Evolutionary conservation across 176 grass and related monocot species (phyloP), one percentile per base, ranked within the genome.

Genomic region (Carex parvula): DNA sequence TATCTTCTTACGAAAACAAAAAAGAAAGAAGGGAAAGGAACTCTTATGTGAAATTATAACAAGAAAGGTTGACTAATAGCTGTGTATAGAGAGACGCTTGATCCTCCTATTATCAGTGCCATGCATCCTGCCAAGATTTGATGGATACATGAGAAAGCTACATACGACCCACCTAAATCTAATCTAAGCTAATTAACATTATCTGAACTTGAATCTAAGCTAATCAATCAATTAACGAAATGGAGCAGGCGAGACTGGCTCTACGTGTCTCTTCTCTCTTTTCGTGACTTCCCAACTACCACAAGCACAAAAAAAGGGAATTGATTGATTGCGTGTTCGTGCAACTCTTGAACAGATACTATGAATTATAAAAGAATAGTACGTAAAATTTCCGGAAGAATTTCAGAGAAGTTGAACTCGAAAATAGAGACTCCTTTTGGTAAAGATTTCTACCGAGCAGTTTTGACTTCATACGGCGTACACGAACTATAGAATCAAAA

Each of bases 121-220:
- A 72, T 70, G 67, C 50, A 84, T 44, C 11, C 12, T 42, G 48
- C 68, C 83, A 84, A 60, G 61, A 76, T 76, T 9, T 85, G 83
- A 85, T 60, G 37, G 67, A 33, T 64, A 33, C 44, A 62, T 55
- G 41, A 79, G 84, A 85, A 79, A 78, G 84, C 72, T 67, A 79
- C 57, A 50, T 64, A 30, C 12, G 7, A 86, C 59, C 84, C 35
- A 53, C 84, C 60, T 71, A 24, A 69, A 81, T 81, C 78, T 81
- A 77, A 77, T 6, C 37, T 78, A 85, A 85, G 37, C 37, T 39
- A 39, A 39, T 6, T 39, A 39, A 39, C 59, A 60, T 26, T 35
- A 63, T 64, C 78, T 26, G 26, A 26, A 26, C 26, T 26, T 26
- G 26, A 26, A 26, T 26, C 26, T 26, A 26, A 26, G 26, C 26